A percentile compares a stretch with the other conserved stretches of the same genome.
Conservation (phyloP, 306 rosid species). For the Quercus dentata region DNA sequence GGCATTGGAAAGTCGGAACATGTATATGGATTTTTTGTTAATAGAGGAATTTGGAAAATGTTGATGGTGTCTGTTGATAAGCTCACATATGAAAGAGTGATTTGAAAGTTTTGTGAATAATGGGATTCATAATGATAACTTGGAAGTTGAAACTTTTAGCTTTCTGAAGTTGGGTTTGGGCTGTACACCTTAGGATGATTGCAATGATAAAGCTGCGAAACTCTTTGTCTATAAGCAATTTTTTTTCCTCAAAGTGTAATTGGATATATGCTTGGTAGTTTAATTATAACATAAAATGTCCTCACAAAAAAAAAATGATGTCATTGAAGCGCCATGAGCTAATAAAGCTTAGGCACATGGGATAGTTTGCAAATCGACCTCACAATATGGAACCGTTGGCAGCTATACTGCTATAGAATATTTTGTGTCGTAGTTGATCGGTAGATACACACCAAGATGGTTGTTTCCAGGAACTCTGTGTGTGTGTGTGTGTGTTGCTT, state of each 20-base stretch:
- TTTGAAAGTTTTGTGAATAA: not conserved
- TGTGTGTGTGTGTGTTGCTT: not conserved
- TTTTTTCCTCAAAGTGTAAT: too few relatives aligned
- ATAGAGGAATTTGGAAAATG: not conserved
- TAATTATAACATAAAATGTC: too few relatives aligned
- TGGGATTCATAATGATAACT: not conserved
- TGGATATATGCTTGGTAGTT: too few relatives aligned
- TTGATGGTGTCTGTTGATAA: not conserved
- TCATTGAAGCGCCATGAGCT: too few relatives aligned
- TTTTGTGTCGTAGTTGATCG: not conserved
- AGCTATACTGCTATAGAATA: not conserved
- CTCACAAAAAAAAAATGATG: too few relatives aligned
- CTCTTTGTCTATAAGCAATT: too few relatives aligned
- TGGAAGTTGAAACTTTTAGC: not conserved
- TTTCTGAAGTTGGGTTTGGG: not conserved
- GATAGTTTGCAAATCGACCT: not conserved
- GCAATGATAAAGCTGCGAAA: too few relatives aligned
- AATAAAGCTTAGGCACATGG: not conserved
- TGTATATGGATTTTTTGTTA: too few relatives aligned
- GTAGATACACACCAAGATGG: too few relatives aligned
- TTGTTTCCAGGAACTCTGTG: too few relatives aligned
- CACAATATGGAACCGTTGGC: not conserved
- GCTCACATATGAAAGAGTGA: not conserved
- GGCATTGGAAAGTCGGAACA: too few relatives aligned
- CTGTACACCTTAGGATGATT: too few relatives aligned